These are phyloP conservation scores for Vitis vinifera DNA, from an alignment of 164 flowering plant genomes.

Conservation along the genomic window DNA sequence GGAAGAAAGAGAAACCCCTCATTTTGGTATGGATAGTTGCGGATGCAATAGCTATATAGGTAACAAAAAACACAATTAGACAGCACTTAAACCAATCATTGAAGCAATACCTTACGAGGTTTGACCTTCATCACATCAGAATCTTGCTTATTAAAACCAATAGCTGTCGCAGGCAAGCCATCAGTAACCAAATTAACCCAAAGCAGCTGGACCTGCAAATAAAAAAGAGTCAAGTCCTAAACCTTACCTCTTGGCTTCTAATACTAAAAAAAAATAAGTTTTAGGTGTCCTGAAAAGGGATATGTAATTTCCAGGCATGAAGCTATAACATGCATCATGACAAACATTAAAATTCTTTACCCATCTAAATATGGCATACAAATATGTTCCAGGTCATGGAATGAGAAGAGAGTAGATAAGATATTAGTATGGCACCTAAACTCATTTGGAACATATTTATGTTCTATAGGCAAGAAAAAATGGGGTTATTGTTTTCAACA, in stretches of 20 bases:
- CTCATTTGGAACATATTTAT: not conserved
- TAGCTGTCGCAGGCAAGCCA: slow-evolving; percentile 99
- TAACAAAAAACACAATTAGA: not conserved
- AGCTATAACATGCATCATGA: no score
- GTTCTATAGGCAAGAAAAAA: not conserved
- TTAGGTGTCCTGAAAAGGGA: no score
- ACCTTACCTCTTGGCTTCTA: not conserved
- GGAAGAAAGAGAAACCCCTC: no score
- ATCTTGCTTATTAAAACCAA: slow-evolving; percentile 96
- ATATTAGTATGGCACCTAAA: not conserved
- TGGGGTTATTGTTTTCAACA: not conserved
- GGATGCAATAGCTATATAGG: not conserved
- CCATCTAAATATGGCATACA: not conserved
- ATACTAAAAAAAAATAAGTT: not conserved
- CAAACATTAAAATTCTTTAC: not conserved
- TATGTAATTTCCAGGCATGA: no score
- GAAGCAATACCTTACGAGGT: slow-evolving; percentile 84
- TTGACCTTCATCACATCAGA: slow-evolving; percentile 94
- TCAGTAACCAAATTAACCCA: slow-evolving; percentile 99
- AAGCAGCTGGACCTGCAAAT: slow-evolving; percentile 83
- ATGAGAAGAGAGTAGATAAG: not conserved
- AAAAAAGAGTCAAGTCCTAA: slow-evolving; percentile 3
- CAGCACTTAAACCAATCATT: not conserved
- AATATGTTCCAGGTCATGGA: not conserved
- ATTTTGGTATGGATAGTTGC: no score